Base-by-base conservation (phyloP, 371 early-diverging fungal genomes). In the Dentiscutata heterogama region DNA sequence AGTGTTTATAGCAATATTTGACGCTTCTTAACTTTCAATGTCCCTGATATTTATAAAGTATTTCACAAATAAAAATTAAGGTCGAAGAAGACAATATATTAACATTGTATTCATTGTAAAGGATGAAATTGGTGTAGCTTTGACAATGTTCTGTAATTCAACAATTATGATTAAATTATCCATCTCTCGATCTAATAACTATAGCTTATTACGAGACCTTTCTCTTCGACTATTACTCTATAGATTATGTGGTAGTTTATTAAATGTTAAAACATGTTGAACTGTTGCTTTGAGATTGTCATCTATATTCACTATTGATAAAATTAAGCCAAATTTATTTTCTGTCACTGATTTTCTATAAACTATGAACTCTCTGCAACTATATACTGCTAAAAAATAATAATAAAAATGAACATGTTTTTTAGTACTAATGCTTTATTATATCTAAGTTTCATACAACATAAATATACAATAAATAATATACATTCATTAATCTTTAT, bases 401-500 rank as follows among this genome's bases (percentile, higher is more conserved):
- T 11, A 0, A 64, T 35, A 35, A 35, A 35, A 35, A 35, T 35
- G 2, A 35, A 4, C 5, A 35, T 35, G 35, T 35, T 35, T 35
- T 35, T 35, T 35, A 2, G 35, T 35, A 35, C n/a, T n/a, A n/a
- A 2, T 2, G 5, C 5, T 35, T 0, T 35, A 22, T 16, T 3
- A 63, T 27, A 63, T 63, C 16, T 27, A 10, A 63, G 8, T 29
- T 27, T 16, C 16, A 0, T 64, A 64, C 22, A 63, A 63, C 3
- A 13, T 10, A 25, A 61, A 25, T 5, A 68, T 46, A 70, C 11
- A 18, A 50, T n/a, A 42, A 35, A 29, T 35, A 11, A 42, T 42
- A 18, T 71, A 71, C 46, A 18, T 46, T 6, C 27, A 71, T 71
- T 71, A 71, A 71, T 31, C 42, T 71, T 1, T 13, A 71, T 50